These are phyloP conservation scores for Chaetothyriales sp. DNA, from an alignment of 2,329 filamentous ascomycete genomes.

Conservation along the genomic window DNA sequence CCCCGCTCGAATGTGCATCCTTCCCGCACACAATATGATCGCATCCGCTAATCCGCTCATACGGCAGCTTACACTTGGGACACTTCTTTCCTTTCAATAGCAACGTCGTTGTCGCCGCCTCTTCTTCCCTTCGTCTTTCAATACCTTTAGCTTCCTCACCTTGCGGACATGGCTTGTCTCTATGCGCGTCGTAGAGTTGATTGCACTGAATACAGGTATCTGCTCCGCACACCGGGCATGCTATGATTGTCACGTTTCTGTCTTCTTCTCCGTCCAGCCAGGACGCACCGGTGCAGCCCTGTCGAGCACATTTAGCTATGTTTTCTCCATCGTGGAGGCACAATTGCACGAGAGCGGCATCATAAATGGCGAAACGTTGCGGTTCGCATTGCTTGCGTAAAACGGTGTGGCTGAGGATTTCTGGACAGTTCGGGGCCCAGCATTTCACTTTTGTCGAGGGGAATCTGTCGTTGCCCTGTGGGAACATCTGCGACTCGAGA, in stretches of 20 bases:
- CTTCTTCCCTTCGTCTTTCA: constrained; percentile 2
- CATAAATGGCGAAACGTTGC: constrained; percentile 3
- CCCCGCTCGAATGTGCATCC: too few species aligned
- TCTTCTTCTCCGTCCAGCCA: constrained; percentile 1
- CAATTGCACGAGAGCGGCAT: constrained; percentile 2
- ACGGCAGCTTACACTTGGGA: constrained; percentile 2
- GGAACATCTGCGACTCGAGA: constrained; percentile 7
- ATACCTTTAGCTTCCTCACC: constrained; percentile 2
- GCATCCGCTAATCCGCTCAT: too few species aligned
- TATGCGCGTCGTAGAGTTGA: constrained; percentile 4
- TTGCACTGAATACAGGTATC: constrained; percentile 5
- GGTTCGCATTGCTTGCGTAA: background rate
- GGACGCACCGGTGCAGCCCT: constrained; percentile 1
- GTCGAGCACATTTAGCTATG: constrained; percentile 2
- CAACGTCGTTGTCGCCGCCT: constrained; percentile 3
- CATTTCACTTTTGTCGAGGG: constrained; percentile 5
- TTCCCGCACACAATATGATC: too few species aligned
- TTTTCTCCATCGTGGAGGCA: constrained; percentile 3
- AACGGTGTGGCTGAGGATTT: constrained; percentile 2
- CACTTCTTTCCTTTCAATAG: constrained; percentile 5
- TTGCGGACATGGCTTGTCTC: constrained; percentile 4
- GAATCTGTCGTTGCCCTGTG: constrained; percentile 4
- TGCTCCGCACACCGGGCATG: background rate
- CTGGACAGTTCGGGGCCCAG: constrained; percentile 3
- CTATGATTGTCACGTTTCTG: too few species aligned